Conservation (phyloP, 164 flowering plant species). For the grape (Vitis vinifera) region ASM3070453v1 NC_081816.1:24279001-24279500, state of each 20-base stretch:
- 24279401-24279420: constrained; percentile 88
- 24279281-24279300: constrained; percentile 70
- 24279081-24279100: constrained; percentile 89
- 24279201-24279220: constrained; percentile 52
- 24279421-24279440: constrained; percentile 72
- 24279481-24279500: constrained; percentile 81
- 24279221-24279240: constrained; percentile 41
- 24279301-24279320: constrained; percentile 87
- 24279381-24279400: constrained; percentile 87
- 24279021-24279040: constrained; percentile 59
- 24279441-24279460: constrained; percentile 60
- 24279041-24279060: constrained; percentile 74
- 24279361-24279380: constrained; percentile 52
- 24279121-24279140: constrained; percentile 86
- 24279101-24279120: constrained; percentile 83
- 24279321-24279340: constrained; percentile 87
- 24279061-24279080: constrained; percentile 98
- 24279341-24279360: constrained; percentile 58
- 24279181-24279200: constrained; percentile 63
- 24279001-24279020: constrained; percentile 45
- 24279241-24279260: constrained; percentile 28
- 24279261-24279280: constrained; percentile 44
- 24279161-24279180: constrained; percentile 48
- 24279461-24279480: constrained; percentile 58
- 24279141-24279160: constrained; percentile 61